Conservation (phyloP, 1,284 basidiomycete genomes). For the Fomes fomentarius region DNA sequence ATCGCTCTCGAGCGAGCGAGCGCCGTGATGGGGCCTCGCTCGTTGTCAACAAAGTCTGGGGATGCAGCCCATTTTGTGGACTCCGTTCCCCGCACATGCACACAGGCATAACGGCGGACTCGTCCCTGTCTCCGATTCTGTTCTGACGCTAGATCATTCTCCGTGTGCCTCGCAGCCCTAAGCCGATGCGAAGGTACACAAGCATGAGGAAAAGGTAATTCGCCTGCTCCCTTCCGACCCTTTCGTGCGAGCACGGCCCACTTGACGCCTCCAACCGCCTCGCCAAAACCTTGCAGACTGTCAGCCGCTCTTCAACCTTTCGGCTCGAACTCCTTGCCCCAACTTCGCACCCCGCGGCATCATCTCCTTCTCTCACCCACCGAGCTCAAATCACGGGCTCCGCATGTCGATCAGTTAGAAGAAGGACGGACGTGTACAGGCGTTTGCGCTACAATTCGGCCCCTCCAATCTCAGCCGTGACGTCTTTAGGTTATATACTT, state of each 20-base stretch:
- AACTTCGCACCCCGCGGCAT: neutral
- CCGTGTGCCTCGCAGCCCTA: constrained; percentile 36
- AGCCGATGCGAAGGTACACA: constrained; percentile 16
- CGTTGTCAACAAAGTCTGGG: too few species aligned
- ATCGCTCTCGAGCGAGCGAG: too few species aligned
- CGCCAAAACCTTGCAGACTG: neutral
- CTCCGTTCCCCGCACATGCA: neutral
- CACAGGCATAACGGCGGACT: neutral
- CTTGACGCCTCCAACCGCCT: neutral
- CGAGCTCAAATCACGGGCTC: neutral
- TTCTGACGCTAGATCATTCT: constrained; percentile 15
- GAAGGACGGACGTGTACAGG: too few species aligned
- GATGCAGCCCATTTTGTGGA: neutral
- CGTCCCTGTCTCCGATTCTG: constrained; percentile 4
- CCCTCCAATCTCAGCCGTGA: constrained; percentile 7
- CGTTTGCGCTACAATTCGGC: neutral
- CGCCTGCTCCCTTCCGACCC: constrained; percentile 17
- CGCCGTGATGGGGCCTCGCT: too few species aligned
- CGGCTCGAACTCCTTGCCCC: neutral
- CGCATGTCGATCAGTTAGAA: constrained; percentile 6
- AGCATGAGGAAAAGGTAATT: constrained; percentile 11
- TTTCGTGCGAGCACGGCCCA: constrained; percentile 19
- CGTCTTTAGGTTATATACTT: constrained; percentile 4
- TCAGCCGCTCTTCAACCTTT: constrained; percentile 4
- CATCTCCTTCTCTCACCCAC: neutral